Percentiles rank a stretch among this genome's conserved stretches.
Conservation (phyloP, 106 monocot genomes). For the Xerophyta viscosa region DNA sequence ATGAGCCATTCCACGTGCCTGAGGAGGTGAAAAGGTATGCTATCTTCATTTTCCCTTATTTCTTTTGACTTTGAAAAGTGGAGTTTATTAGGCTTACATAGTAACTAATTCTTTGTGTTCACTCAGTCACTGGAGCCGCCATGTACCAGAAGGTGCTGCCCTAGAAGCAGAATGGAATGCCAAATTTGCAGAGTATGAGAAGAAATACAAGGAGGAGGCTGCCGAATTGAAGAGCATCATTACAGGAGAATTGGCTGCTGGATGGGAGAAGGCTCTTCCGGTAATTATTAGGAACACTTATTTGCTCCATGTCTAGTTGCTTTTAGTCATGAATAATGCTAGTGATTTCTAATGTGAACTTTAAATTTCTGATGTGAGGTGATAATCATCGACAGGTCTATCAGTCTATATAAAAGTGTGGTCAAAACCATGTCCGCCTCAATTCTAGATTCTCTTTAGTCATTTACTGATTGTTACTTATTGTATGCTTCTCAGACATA, state of each 20-base stretch:
- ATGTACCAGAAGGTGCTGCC: conserved; percentile 44
- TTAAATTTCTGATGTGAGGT: too few relatives aligned
- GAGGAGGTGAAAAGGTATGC: conserved; percentile 89
- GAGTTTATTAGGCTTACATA: neutral
- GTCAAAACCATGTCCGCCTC: too few relatives aligned
- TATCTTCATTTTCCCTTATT: neutral
- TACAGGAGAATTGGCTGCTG: conserved; percentile 57
- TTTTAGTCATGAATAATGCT: too few relatives aligned
- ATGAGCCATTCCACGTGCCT: conserved; percentile 73
- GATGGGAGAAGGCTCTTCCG: conserved; percentile 72
- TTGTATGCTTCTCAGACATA: conserved; percentile 32
- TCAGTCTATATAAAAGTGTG: too few relatives aligned
- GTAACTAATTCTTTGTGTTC: neutral
- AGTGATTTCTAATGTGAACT: too few relatives aligned
- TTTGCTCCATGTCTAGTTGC: neutral
- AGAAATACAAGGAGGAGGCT: conserved; percentile 65
- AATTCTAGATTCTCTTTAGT: neutral
- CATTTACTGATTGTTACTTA: neutral
- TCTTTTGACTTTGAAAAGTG: neutral
- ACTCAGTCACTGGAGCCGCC: conserved; percentile 72
- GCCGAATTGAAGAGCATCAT: conserved; percentile 50
- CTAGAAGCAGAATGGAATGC: conserved; percentile 71
- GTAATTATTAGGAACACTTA: conserved; percentile 12
- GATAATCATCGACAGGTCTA: too few relatives aligned
- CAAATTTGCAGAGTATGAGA: conserved; percentile 69